Percentiles rank a stretch among this genome's conserved stretches.
These are phyloP conservation scores for Aschersonia sp. DNA, from an alignment of 2,329 filamentous ascomycete species.

Conservation along the genomic window DNA sequence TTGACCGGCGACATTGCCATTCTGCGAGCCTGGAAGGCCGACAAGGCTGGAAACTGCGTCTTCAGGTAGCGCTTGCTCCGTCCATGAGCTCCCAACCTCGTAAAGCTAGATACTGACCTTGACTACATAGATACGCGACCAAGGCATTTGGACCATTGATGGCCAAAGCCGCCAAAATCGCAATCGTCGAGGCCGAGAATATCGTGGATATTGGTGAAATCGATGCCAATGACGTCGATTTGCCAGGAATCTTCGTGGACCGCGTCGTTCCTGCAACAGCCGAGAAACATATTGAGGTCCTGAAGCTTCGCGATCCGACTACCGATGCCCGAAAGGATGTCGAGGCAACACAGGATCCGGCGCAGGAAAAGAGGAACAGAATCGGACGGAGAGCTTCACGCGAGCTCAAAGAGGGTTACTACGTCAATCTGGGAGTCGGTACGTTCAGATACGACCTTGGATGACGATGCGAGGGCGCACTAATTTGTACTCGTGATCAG, in stretches of 20 bases:
- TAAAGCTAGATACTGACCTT: neutral
- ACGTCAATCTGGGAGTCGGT: constrained; percentile 64
- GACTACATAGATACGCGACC: constrained; percentile 43
- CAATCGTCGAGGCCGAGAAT: constrained; percentile 75
- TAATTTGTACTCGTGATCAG: constrained; percentile 9
- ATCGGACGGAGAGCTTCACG: constrained; percentile 67
- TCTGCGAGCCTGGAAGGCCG: constrained; percentile 60
- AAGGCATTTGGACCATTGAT: constrained; percentile 63
- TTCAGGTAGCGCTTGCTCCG: constrained; percentile 39
- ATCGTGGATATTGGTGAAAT: constrained; percentile 65
- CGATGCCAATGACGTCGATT: constrained; percentile 57
- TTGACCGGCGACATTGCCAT: constrained; percentile 66
- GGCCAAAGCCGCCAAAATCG: constrained; percentile 65
- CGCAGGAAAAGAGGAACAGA: constrained; percentile 44
- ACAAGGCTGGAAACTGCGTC: constrained; percentile 64
- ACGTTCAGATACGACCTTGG: constrained; percentile 6
- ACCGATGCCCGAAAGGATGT: constrained; percentile 15
- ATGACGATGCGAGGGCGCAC: neutral
- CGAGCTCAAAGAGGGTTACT: constrained; percentile 68
- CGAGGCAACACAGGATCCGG: constrained; percentile 23
- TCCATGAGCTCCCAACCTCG: neutral
- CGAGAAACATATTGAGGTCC: constrained; percentile 57
- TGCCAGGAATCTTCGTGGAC: constrained; percentile 74
- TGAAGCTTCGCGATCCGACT: constrained; percentile 39
- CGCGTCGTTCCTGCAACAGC: constrained; percentile 62